Conservation (phyloP, 2,329 filamentous ascomycete genomes). For the Pleoardoris graminearum region DNA sequence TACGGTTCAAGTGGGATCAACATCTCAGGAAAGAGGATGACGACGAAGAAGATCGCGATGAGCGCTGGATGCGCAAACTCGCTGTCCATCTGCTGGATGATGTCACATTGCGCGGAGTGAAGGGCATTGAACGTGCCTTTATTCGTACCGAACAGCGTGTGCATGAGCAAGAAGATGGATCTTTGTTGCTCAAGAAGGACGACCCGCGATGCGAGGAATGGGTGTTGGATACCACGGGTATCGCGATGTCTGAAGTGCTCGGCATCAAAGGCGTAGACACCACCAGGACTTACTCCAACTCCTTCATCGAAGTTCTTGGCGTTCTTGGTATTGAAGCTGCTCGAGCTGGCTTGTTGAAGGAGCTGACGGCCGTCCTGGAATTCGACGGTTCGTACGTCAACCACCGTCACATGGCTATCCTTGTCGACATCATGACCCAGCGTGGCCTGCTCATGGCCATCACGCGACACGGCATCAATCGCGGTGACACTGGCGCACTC, state of each 20-base stretch:
- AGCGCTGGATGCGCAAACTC: slow-evolving; percentile 79
- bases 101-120: slow-evolving; percentile 86
- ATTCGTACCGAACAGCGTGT: slow-evolving; percentile 61
- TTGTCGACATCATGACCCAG: slow-evolving; percentile 98
- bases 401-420: slow-evolving; percentile 90
- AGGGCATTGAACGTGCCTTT: slow-evolving; percentile 88
- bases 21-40: slow-evolving; percentile 69
- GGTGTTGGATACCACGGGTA: slow-evolving; percentile 94
- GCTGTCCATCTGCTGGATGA: slow-evolving; percentile 91
- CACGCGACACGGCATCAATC: slow-evolving; percentile 97
- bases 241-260: slow-evolving; percentile 80
- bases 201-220: slow-evolving; percentile 82
- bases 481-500: slow-evolving; percentile 93
- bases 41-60: slow-evolving; percentile 74
- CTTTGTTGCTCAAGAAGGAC: slow-evolving; percentile 72
- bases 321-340: slow-evolving; percentile 97
- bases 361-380: slow-evolving; percentile 88
- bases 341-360: slow-evolving; percentile 80
- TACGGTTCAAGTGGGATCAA: slow-evolving; percentile 71
- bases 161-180: slow-evolving; percentile 71
- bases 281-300: slow-evolving; percentile 87
- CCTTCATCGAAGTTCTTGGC: slow-evolving; percentile 90
- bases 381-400: slow-evolving; percentile 99
- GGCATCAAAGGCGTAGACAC: slow-evolving; percentile 86
- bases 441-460: slow-evolving; percentile 93